Evolutionary conservation across 371 early-diverging fungal genomes (phyloP), one percentile per base, ranked within the genome.

Genomic region (Zychaea mexicana): DNA sequence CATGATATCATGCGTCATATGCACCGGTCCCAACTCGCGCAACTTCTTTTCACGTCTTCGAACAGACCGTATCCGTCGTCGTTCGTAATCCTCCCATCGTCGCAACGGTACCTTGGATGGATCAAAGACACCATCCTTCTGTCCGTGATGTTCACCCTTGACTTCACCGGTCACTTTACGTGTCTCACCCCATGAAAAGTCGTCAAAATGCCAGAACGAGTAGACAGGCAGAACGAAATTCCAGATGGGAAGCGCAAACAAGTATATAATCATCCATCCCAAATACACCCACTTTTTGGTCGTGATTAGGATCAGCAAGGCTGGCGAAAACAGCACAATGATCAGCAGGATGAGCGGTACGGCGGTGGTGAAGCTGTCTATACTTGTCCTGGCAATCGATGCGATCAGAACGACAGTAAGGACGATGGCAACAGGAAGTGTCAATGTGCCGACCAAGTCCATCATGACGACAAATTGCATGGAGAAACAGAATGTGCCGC

Each of bases 191-290:
- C 99, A 99, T 2, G 94, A 91, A 69, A 99, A 98, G 77, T 99
- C 98, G 77, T 99, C 99, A 80, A 99, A 97, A 76, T 98, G 96
- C 99, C 99, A 99, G 79, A 92, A 96, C 1, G 97, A 90, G 77
- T 99, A 99, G 2, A 94, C 77, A 0, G 99, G 99, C 30, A 99
- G 80, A 53, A 95, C 82, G 67, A 97, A 91, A 69, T 97, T 94
- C 96, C 97, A 98, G 24, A 99, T 85, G 1, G 99, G 99, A 32
- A 96, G 78, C 9, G 96, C 96, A 57, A 90, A 52, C 21, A 98
- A 77, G 68, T 97, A 98, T 28, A 96, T 80, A 47, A 92, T 42
- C 88, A 96, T 92, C 96, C 96, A 97, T 32, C 83, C 80, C 12
- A 94, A 69, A 66, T 96, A 96, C 55, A 90, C 79, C 72, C 92